phyloP scores from a whole-genome alignment of 345 rosid species.

The Aquilaria sinensis region DNA sequence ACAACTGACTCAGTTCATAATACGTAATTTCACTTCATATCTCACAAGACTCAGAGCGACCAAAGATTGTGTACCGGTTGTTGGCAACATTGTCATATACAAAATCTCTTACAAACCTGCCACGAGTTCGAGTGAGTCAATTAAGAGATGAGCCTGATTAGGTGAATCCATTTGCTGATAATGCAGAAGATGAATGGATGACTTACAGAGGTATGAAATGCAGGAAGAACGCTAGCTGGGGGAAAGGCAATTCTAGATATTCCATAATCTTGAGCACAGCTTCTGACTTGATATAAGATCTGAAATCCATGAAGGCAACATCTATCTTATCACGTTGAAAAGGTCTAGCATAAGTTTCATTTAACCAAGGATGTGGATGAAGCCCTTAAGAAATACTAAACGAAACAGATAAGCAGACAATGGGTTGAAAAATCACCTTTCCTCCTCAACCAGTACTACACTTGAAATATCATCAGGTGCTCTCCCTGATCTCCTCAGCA shows the following conservation, averaged over 20 bases:
- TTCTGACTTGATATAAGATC: conserved; percentile 78
- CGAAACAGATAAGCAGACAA: neutral
- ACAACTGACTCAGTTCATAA: too few relatives aligned
- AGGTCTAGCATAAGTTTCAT: neutral
- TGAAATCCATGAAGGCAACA: conserved; percentile 23
- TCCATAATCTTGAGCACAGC: conserved; percentile 88
- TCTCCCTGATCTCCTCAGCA: conserved; percentile 79
- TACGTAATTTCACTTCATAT: conserved; percentile 18
- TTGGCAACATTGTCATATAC: conserved; percentile 67
- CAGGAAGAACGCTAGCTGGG: conserved; percentile 69
- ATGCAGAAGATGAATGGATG: neutral
- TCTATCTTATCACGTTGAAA: neutral
- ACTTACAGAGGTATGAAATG: conserved; percentile 72
- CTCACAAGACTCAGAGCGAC: conserved; percentile 85
- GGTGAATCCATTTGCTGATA: conserved; percentile 1
- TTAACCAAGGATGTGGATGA: too few relatives aligned
- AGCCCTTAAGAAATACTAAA: neutral
- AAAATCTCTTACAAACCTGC: conserved; percentile 71
- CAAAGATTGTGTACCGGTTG: conserved; percentile 69
- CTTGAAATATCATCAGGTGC: conserved; percentile 96
- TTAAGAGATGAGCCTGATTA: neutral
- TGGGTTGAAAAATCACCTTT: conserved; percentile 36
- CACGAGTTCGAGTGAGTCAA: neutral
- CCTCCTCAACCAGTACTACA: conserved; percentile 74
- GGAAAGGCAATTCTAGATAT: conserved; percentile 75